These are phyloP conservation scores for Cladosporium austrohemisphaericum DNA, from an alignment of 2,329 filamentous ascomycete genomes.

Conservation along the genomic window DNA sequence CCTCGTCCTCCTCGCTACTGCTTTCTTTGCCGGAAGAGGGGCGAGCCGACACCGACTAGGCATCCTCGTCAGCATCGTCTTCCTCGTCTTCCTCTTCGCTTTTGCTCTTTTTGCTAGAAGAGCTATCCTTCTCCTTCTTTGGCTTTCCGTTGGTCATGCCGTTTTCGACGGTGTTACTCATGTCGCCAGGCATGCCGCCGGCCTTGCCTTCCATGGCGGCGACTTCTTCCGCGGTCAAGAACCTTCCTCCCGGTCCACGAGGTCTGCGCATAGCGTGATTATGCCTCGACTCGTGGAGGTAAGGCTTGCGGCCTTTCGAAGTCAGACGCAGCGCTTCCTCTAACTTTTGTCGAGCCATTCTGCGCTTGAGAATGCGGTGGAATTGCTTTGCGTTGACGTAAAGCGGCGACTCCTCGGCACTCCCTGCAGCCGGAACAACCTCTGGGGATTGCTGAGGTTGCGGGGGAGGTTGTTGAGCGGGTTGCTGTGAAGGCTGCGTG, in stretches of 20 bases:
- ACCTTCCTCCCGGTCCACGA: constrained; percentile 87
- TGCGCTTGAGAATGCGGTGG: constrained; percentile 89
- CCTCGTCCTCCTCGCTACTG: background rate
- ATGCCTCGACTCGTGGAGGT: constrained; percentile 93
- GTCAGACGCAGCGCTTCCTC: constrained; percentile 90
- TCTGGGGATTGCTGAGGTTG: constrained; percentile 61
- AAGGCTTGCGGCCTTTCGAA: constrained; percentile 92
- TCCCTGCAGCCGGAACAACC: constrained; percentile 65
- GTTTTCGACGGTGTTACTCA: constrained; percentile 10
- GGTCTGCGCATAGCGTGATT: constrained; percentile 97
- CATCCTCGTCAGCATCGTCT: constrained; percentile 17
- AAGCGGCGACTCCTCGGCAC: constrained; percentile 83
- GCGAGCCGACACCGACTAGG: background rate
- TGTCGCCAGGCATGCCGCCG: constrained; percentile 7
- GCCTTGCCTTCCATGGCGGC: constrained; percentile 74
- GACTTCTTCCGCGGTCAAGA: constrained; percentile 94
- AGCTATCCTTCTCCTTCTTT: constrained; percentile 7
- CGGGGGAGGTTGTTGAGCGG: constrained; percentile 49
- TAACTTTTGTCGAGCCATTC: constrained; percentile 86
- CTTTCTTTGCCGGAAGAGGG: background rate
- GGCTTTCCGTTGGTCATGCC: constrained; percentile 10
- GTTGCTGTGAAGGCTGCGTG: constrained; percentile 61
- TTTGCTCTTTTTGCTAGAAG: constrained; percentile 15
- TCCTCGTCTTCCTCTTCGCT: constrained; percentile 18
- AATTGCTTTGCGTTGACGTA: constrained; percentile 99